phyloP scores from a whole-genome alignment of 2,329 filamentous ascomycete species.

The Pleoardoris graminearum region DNA sequence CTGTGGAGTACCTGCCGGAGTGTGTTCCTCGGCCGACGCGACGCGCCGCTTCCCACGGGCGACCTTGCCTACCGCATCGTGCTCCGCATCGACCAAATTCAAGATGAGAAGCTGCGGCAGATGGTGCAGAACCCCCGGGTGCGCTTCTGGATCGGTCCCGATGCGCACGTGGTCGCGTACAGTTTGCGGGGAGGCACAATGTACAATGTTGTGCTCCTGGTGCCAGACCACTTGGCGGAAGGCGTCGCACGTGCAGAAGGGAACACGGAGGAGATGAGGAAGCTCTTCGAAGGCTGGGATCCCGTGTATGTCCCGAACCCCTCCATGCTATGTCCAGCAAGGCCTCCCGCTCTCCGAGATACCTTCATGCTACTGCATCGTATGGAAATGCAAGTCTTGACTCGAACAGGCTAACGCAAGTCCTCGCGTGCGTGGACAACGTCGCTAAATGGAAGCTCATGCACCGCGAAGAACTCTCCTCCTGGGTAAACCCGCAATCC shows the following conservation, averaged over 20 bases:
- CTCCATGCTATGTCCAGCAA: too few species aligned
- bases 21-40: conserved; percentile 51
- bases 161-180: conserved; percentile 65
- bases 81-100: conserved; percentile 56
- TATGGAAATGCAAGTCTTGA: too few species aligned
- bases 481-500: conserved; percentile 52
- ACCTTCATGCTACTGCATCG: too few species aligned
- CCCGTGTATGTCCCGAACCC: conserved; percentile 54
- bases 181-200: conserved; percentile 61
- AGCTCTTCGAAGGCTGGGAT: conserved; percentile 66
- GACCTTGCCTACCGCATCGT: conserved; percentile 69
- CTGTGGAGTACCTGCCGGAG: conserved; percentile 63
- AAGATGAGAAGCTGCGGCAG: conserved; percentile 54
- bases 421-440: conserved; percentile 56
- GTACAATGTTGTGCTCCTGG: conserved; percentile 68
- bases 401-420: conserved; percentile 41
- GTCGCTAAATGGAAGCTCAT: conserved; percentile 74
- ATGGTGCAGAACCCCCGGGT: conserved; percentile 58
- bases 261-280: conserved; percentile 63
- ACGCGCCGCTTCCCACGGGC: conserved; percentile 61
- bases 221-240: conserved; percentile 64
- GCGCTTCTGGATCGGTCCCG: conserved; percentile 67
- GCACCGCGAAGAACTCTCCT: conserved; percentile 48
- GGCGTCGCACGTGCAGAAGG: conserved; percentile 58
- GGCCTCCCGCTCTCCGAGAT: too few species aligned